Evolutionary conservation across 805 yeast genomes (phyloP), one percentile per base, ranked within the genome.

Genomic region (Myxozyma neotropica): DNA sequence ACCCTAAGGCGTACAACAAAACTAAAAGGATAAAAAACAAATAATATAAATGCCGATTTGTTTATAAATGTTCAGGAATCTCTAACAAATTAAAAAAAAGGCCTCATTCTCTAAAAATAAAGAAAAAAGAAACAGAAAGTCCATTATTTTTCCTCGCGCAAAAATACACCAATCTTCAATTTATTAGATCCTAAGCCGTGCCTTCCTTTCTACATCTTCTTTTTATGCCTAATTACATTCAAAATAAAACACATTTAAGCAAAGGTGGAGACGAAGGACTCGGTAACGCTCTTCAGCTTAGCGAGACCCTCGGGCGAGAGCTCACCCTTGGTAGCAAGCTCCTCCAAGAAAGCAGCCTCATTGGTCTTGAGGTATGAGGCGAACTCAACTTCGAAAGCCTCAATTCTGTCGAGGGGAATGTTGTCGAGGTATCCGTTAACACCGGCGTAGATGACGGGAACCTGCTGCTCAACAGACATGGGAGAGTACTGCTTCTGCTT

Each of bases 391-490:
- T 94, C 99, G 76, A 89, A 94, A 77, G 88, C 89, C 77, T 81
- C 90, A 74, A 94, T 85, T 80, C 89, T 88, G 76, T 86, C 85
- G 70, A 93, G 80, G 70, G 94, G 88, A 72, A 94, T 75, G 71
- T 80, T 74, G 79, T 94, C 99, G 76, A 94, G 87, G 92, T 75
- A 91, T 86, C 99, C 99, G 87, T 93, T 92, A 75, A 95, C 99
- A 93, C 99, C 99, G 69, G 98, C 99, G 85, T 79, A 94, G 77
- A 94, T 91, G 77, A 91, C 82, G 77, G 99, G 99, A 68, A 95
- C 99, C 84, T 91, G 97, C 82, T 93, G 97, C 82, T 94, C 97
- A 75, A 98, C 96, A 77, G 96, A 87, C 77, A 93, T 82, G 78
- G 99, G 99, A 73, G 87, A 74, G 85, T 86, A 90, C 85, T 94